A percentile compares a stretch with the other conserved stretches of the same genome.
Evolutionary conservation across 202 grass and related monocot species (phyloP).

Genomic region (Digitaria exilis): DNA sequence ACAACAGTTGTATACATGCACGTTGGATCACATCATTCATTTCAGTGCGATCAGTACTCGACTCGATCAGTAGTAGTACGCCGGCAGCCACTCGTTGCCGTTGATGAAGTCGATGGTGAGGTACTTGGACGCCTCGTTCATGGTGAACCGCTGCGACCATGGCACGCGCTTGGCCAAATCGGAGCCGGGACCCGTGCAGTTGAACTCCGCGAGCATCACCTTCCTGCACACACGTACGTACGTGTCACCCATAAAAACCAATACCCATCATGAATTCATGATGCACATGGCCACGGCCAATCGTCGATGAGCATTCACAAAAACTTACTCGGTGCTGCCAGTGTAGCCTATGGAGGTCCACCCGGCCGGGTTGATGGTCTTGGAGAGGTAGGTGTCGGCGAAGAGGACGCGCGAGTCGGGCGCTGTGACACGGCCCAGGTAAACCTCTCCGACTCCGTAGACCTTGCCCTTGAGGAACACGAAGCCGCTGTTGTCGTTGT

Average conservation of each 20-base stretch:
- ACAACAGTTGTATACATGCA: background rate
- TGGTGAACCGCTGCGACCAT: slow-evolving; percentile 30
- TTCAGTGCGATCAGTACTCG: background rate
- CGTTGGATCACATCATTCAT: background rate
- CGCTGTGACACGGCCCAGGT: slow-evolving; percentile 60
- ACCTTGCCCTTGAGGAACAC: slow-evolving; percentile 92
- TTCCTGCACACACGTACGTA: slow-evolving; percentile 32
- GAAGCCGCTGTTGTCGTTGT: slow-evolving; percentile 56
- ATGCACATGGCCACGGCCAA: no score
- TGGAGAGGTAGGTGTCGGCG: slow-evolving; percentile 76
- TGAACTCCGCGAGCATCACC: slow-evolving; percentile 65
- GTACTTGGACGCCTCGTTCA: slow-evolving; percentile 54
- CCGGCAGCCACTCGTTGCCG: slow-evolving; percentile 83
- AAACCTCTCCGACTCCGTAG: slow-evolving; percentile 79
- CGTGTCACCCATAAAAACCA: background rate
- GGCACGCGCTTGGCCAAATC: slow-evolving; percentile 34
- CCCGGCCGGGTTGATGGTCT: slow-evolving; percentile 56
- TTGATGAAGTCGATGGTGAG: slow-evolving; percentile 75
- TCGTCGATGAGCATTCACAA: no score
- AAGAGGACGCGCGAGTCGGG: slow-evolving; percentile 69
- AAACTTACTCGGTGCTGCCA: slow-evolving; percentile 55
- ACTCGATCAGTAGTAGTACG: slow-evolving; percentile 77
- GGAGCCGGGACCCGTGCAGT: slow-evolving; percentile 66
- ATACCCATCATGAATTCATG: background rate
- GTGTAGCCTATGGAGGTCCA: slow-evolving; percentile 69